Base-by-base conservation (phyloP, 192 early-diverging fungal species). In the Coemansia sp. region DNA sequence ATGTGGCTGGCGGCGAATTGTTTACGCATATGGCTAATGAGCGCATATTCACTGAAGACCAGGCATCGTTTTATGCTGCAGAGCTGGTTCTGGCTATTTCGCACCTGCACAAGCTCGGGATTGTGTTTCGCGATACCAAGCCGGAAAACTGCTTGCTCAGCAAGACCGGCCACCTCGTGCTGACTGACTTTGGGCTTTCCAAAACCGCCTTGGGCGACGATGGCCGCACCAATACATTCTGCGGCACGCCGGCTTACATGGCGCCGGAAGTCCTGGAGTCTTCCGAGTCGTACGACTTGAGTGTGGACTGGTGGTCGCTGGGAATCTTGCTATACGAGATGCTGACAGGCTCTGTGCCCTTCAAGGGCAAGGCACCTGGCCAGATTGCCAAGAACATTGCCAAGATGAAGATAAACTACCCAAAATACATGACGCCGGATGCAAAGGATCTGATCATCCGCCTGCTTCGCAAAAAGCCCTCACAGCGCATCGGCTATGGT, bases 171-270 rank as follows among this genome's bases (percentile, higher is more conserved):
- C 90, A 95, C 63, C 64, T 94, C 26, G 63, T 91, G n/a, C 71
- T 97, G 48, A 94, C 93, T 2, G 94, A 97, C 66, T 97, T 96
- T 81, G 94, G 94, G 1, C 81, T 97, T 2, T 87, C 85, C n/a
- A 97, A 97, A 70, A 73, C 76, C 6, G 70, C 69, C 10, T 56
- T 79, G 40, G 66, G 62, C 45, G 62, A 58, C 18, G 76, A 73
- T 20, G 57, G 62, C 39, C 79, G 84, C 12, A 90, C 91, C 5
- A 85, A 75, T 36, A 92, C 93, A 1, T 94, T 93, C 64, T 93
- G 91, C 64, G 93, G 91, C 36, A 96, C 90, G 11, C 86, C 89
- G 2, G 85, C 88, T 51, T 93, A 93, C 60, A 81, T 96, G 50
- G 95, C 95, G 0, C 94, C 93, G 10, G 88, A 90, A 59, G 62